Evolutionary conservation across 495 filamentous ascomycete species (phyloP), one percentile per base, ranked within the genome.

Genomic region (Thermothielavioides terrestris): DNA sequence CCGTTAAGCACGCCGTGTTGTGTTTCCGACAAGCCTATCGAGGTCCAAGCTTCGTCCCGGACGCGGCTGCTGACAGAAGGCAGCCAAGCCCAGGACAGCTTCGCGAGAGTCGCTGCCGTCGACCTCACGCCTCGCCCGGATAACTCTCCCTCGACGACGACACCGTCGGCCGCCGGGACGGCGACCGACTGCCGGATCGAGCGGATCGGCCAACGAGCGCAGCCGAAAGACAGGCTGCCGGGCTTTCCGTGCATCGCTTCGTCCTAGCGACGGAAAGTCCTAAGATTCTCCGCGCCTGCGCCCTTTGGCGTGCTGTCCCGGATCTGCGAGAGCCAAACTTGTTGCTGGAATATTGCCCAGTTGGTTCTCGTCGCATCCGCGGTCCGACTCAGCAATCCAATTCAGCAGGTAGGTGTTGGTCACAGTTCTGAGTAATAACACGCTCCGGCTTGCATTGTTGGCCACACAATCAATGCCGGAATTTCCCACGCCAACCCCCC

Each of bases 331-430:
- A 53, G 58, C 42, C 46, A 42, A 37, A 58, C 52, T 46, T 52
- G 65, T 68, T 68, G 65, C 65, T 68, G 65, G 57, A 68, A 68
- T 62, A 68, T 58, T 58, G 65, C 65, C 64, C 42, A 51, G 54
- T 53, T 38, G 40, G 56, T 53, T 64, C 59, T 64, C 58, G 63
- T 50, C 39, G 27, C 36, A 30, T 41, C 45, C 35, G 28, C 18
- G n/a, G 17, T 34, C 36, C 32, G 36, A 38, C 37, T 50, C 46
- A 57, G 23, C 38, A 23, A n/a, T 17, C 14, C 4, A 9, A n/a
- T n/a, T n/a, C 12, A 30, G 57, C 60, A 55, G 55, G 60, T 60
- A 26, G 12, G 21, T 37, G n/a, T 38, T 28, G 23, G 37, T 35
- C 23, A 30, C 9, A 14, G 18, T 27, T 31, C 45, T 50, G 32